phyloP scores from a whole-genome alignment of 805 yeast species.

The Saccharomycopsis malanga region DNA sequence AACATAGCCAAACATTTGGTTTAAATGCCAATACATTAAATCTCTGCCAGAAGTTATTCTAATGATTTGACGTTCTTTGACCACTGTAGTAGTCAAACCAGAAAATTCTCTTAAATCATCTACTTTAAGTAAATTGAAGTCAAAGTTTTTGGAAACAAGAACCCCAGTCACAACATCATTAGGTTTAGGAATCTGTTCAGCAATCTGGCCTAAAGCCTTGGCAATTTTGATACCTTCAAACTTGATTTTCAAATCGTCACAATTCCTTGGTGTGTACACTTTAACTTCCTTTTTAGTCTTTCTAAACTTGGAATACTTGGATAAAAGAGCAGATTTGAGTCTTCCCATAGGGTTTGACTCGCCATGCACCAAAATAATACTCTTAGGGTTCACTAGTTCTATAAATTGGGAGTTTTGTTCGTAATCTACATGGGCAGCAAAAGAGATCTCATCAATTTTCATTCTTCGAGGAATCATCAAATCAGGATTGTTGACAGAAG shows the following conservation, averaged over 20 bases:
- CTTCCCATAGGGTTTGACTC: constrained; percentile 99
- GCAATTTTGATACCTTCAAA: constrained; percentile 84
- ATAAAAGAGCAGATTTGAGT: constrained; percentile 81
- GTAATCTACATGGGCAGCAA: constrained; percentile 99
- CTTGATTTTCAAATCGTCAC: constrained; percentile 68
- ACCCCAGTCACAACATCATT: constrained; percentile 62
- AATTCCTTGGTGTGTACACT: constrained; percentile 87
- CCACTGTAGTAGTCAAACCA: constrained; percentile 75
- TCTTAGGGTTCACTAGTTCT: constrained; percentile 76
- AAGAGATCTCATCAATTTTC: constrained; percentile 86
- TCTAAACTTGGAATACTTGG: constrained; percentile 74
- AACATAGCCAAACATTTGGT: constrained; percentile 90
- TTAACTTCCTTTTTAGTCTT: constrained; percentile 86
- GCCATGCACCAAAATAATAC: constrained; percentile 91
- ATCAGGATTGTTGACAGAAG: constrained; percentile 76
- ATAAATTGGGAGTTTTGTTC: constrained; percentile 89
- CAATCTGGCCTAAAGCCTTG: constrained; percentile 56
- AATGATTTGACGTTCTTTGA: constrained; percentile 74
- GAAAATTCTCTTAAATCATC: constrained; percentile 87
- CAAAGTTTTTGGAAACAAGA: constrained; percentile 85
- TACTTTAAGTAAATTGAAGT: constrained; percentile 71
- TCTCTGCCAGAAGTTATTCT: constrained; percentile 75
- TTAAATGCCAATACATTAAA: constrained; percentile 79
- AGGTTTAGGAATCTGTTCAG: constrained; percentile 36
- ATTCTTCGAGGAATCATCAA: constrained; percentile 79